Percentiles rank a stretch among this genome's conserved stretches.
Evolutionary conservation across 2,329 filamentous ascomycete genomes (phyloP).

Genomic region (Alternaria arborescens): DNA sequence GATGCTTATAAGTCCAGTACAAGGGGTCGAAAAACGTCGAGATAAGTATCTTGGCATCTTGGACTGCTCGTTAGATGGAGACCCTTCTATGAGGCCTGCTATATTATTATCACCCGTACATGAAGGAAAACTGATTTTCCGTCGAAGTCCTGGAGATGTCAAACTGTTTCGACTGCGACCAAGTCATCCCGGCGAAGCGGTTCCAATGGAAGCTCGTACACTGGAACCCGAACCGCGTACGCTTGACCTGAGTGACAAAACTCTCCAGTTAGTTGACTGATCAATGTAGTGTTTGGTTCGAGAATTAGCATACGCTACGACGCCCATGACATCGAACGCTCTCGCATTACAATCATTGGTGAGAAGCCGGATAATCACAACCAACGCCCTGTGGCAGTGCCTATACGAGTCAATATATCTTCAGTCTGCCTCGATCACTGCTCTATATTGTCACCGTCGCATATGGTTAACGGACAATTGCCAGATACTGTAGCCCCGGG

Average conservation of each 20-base stretch:
- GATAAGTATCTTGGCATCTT: neutral
- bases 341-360: neutral
- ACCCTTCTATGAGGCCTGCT: neutral
- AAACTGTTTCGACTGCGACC: neutral
- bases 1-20: neutral
- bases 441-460: rapidly evolving
- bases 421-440: rapidly evolving
- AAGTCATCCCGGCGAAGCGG: no score
- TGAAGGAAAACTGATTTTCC: neutral
- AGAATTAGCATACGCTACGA: neutral
- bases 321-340: neutral
- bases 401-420: neutral
- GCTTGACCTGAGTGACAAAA: no score
- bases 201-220: no score
- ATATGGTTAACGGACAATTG: no score
- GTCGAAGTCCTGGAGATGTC: neutral
- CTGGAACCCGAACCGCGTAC: no score
- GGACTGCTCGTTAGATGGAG: neutral
- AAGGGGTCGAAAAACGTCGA: rapidly evolving
- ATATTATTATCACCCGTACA: neutral
- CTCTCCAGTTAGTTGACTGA: no score
- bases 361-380: neutral
- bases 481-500: no score
- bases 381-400: neutral
- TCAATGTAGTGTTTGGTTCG: neutral